Evolutionary conservation across 495 filamentous ascomycete genomes (phyloP), one percentile per base, ranked within the genome.

Genomic region (Hypoxylon rickii): DNA sequence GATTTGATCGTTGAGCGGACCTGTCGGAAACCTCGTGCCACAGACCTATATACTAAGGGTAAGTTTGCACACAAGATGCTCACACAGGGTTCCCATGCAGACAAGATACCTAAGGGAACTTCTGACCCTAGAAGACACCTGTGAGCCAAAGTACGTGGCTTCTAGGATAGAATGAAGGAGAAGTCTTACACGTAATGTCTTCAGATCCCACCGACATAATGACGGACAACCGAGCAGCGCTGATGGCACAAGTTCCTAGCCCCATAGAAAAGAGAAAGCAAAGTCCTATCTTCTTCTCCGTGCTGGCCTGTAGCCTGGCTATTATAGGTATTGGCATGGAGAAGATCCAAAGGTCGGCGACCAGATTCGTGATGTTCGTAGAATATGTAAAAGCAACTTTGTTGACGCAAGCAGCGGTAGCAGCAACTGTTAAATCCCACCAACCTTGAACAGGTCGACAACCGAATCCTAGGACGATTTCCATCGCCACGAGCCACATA

Each of bases 21-120:
- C n/a, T 48, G 45, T 31, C 40, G 42, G 17, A 62, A 8, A 2
- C 51, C 52, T 38, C 37, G 51, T 1, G 40, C 52, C 18, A 56
- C 4, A n/a, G 36, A 20, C 18, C 47, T 42, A 22, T 66, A 74
- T 3, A 71, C 66, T 6, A 72, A 52, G 0, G 75, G 75, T 1
- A 78, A 54, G 55, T 78, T 78, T 11, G 72, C 75, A 55, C 74
- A 75, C 21, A 78, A 61, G 43, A 78, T 75, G 2, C 68, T 73
- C 20, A 74, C 73, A 17, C 76, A 72, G 1, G 75, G 73, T 40
- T 78, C 75, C 53, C 65, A 76, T 20, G 65, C 72, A 4, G 71
- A 74, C 36, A 74, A 63, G 4, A 75, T 74, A 13, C 70, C 72
- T 7, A 76, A 60, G 6, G 74, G 67, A 37, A 73, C 74, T 44